These are phyloP conservation scores for Naganishia antarctica DNA, from an alignment of 768 basidiomycete genomes.

Conservation along the genomic window DNA sequence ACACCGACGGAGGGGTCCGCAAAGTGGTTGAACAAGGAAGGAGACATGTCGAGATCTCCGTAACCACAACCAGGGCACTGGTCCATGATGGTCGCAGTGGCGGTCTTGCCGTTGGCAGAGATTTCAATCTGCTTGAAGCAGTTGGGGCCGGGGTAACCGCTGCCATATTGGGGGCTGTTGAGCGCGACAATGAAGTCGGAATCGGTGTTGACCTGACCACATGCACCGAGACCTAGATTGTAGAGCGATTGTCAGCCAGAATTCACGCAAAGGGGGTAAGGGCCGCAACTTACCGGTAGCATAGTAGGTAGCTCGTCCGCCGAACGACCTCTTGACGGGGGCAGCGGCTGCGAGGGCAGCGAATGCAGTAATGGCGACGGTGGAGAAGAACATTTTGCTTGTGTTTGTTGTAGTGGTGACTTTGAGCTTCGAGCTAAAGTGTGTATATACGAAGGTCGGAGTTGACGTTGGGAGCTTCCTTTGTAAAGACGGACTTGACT, in stretches of 20 bases:
- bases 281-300: constrained; percentile 1
- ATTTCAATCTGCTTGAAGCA: constrained; percentile 65
- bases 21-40: constrained; percentile 65
- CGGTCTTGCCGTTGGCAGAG: constrained; percentile 59
- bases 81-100: constrained; percentile 61
- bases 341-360: background rate
- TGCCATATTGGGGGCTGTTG: constrained; percentile 55
- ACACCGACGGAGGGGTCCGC: constrained; percentile 54
- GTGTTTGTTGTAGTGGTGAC: no score
- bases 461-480: background rate
- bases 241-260: background rate
- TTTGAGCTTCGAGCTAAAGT: background rate
- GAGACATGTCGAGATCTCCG: constrained; percentile 65
- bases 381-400: background rate
- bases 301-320: background rate
- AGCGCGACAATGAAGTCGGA: constrained; percentile 51
- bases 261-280: background rate
- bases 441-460: background rate
- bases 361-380: background rate
- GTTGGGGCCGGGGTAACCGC: constrained; percentile 60
- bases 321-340: background rate
- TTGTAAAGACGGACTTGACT: background rate
- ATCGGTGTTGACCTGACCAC: constrained; percentile 45
- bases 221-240: constrained; percentile 52
- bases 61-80: constrained; percentile 66